Evolutionary conservation across 2,329 filamentous ascomycete species (phyloP).

Genomic region (Bertia moriformis): DNA sequence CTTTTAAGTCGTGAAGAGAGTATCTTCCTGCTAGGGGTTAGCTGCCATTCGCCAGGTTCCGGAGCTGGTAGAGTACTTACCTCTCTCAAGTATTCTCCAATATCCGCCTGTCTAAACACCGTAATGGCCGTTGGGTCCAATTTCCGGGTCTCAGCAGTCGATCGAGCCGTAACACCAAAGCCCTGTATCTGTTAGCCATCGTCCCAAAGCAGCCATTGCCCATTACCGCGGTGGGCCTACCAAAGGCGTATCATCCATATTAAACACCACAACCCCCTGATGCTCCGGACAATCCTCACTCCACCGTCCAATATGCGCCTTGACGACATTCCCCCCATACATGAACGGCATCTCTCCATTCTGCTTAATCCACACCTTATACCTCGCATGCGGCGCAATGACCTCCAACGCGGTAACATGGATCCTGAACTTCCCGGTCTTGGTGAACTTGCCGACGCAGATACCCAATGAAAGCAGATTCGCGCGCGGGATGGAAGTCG

Average conservation of each 20-base stretch:
- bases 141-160: constrained; percentile 67
- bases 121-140: constrained; percentile 78
- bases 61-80: no score
- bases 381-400: constrained; percentile 77
- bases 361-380: constrained; percentile 92
- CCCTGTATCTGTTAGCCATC: constrained; percentile 55
- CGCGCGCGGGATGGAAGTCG: constrained; percentile 69
- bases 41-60: neutral
- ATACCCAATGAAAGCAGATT: constrained; percentile 77
- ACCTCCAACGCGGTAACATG: constrained; percentile 76
- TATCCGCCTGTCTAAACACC: neutral
- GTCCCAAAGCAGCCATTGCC: no score
- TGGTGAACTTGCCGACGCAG: constrained; percentile 75
- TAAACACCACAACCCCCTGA: constrained; percentile 76
- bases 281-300: constrained; percentile 88
- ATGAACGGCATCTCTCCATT: constrained; percentile 97
- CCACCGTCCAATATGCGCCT: constrained; percentile 65
- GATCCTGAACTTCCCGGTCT: constrained; percentile 86
- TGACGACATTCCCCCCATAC: constrained; percentile 81
- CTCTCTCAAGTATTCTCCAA: constrained; percentile 1
- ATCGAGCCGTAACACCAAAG: constrained; percentile 82
- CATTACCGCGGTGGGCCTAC: no score
- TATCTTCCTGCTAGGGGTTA: neutral
- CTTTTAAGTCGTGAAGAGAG: constrained; percentile 1
- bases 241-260: constrained; percentile 44